These are phyloP conservation scores for Themeda triandra DNA, from an alignment of 176 grass and related monocot genomes.

Conservation along the genomic window DNA sequence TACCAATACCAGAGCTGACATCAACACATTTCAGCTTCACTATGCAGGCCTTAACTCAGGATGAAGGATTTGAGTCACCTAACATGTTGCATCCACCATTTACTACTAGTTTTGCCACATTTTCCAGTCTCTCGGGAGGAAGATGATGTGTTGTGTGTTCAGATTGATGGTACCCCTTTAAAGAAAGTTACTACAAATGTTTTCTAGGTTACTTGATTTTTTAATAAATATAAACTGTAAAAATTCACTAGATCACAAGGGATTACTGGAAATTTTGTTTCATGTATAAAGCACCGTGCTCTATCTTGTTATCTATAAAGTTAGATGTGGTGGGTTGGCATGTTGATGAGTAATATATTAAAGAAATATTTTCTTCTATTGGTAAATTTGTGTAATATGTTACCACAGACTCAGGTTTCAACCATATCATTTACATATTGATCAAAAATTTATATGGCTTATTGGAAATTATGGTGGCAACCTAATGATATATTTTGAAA, in stretches of 20 bases:
- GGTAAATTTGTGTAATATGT: background rate
- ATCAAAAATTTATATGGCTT: background rate
- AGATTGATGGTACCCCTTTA: background rate
- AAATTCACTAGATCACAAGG: background rate
- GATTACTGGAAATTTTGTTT: background rate
- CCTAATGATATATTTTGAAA: background rate
- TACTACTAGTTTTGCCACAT: conserved; percentile 12
- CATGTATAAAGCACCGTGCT: background rate
- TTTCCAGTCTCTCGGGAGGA: conserved; percentile 28
- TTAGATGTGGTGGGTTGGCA: background rate
- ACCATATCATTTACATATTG: background rate
- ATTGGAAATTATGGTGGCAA: background rate
- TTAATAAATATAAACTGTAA: background rate
- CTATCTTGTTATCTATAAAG: background rate
- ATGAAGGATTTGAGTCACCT: background rate
- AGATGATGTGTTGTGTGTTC: conserved; percentile 11
- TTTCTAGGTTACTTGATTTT: background rate
- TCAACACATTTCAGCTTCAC: conserved; percentile 17
- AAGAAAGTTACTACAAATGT: background rate
- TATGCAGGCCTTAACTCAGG: conserved; percentile 19
- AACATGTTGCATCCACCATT: background rate
- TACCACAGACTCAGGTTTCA: background rate
- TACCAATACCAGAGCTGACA: background rate
- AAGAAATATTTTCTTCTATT: background rate
- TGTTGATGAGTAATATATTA: background rate